These are phyloP conservation scores for Lepiota venenata DNA, from an alignment of 768 basidiomycete genomes.

Conservation along the genomic window DNA sequence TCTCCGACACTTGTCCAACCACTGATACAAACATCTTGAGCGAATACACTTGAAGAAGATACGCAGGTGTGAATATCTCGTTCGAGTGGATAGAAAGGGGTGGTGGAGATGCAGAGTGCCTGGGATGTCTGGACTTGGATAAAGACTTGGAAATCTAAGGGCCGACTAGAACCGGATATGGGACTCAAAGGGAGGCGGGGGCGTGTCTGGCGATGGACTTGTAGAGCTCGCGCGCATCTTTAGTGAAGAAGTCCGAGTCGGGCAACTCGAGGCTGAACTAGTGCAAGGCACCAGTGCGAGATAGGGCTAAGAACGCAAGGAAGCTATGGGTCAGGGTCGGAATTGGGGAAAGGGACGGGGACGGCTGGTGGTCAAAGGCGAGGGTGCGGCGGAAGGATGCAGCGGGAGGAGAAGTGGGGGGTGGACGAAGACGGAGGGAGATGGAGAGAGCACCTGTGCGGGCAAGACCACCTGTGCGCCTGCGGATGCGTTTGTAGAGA, in stretches of 20 bases:
- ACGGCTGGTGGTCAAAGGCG: constrained; percentile 19
- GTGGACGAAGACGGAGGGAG: constrained; percentile 11
- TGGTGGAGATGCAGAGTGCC: constrained; percentile 25
- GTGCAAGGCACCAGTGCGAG: too few relatives aligned
- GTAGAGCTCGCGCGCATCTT: constrained; percentile 14
- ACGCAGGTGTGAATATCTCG: constrained; percentile 61
- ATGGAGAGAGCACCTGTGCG: constrained; percentile 29
- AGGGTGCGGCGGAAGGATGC: constrained; percentile 14
- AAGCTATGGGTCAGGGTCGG: constrained; percentile 53
- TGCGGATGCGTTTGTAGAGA: constrained; percentile 58
- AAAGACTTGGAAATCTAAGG: neutral
- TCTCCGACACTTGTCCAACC: constrained; percentile 75
- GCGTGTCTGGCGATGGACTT: constrained; percentile 8
- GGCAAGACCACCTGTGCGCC: constrained; percentile 30
- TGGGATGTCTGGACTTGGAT: constrained; percentile 2
- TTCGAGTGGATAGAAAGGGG: constrained; percentile 53
- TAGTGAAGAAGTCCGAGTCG: constrained; percentile 15
- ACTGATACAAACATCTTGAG: constrained; percentile 59
- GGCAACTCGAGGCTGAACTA: constrained; percentile 17
- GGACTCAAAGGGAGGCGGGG: neutral
- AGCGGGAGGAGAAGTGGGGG: constrained; percentile 14
- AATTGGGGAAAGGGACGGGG: constrained; percentile 10
- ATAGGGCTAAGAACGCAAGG: too few relatives aligned
- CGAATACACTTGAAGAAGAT: constrained; percentile 37
- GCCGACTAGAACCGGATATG: neutral